These are phyloP conservation scores for Solanum clarkiae DNA, from an alignment of 257 asterid species.

Conservation along the genomic window DNA sequence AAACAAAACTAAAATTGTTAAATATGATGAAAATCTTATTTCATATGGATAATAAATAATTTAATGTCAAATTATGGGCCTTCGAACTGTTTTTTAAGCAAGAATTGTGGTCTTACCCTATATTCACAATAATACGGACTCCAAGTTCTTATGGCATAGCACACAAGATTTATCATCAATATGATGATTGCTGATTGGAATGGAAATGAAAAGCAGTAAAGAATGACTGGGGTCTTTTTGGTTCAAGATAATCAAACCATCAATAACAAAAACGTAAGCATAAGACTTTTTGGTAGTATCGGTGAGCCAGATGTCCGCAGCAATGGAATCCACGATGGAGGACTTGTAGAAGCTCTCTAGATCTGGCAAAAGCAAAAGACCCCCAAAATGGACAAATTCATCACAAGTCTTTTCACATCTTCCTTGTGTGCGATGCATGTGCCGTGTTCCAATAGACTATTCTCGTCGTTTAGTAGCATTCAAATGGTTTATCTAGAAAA, in stretches of 20 bases:
- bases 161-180: not conserved
- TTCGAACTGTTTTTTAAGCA: not conserved
- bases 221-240: not conserved
- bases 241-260: not conserved
- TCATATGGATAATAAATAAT: not conserved
- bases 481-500: not conserved
- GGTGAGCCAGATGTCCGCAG: not conserved
- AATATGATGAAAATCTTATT: not conserved
- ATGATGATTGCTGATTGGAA: not conserved
- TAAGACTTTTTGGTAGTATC: not conserved
- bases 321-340: not conserved
- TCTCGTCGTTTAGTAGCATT: not conserved
- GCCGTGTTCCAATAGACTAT: not conserved
- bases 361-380: not conserved
- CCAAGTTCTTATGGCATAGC: not conserved
- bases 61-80: not conserved
- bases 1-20: not conserved
- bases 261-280: not conserved
- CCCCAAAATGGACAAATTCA: not conserved
- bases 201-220: not conserved
- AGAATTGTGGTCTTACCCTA: not conserved
- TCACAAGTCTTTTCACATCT: too few relatives aligned
- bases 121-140: not conserved
- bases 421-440: not conserved
- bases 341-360: not conserved